phyloP scores from a whole-genome alignment of 2,329 filamentous ascomycete species.

The Talaromyces sp. region DNA sequence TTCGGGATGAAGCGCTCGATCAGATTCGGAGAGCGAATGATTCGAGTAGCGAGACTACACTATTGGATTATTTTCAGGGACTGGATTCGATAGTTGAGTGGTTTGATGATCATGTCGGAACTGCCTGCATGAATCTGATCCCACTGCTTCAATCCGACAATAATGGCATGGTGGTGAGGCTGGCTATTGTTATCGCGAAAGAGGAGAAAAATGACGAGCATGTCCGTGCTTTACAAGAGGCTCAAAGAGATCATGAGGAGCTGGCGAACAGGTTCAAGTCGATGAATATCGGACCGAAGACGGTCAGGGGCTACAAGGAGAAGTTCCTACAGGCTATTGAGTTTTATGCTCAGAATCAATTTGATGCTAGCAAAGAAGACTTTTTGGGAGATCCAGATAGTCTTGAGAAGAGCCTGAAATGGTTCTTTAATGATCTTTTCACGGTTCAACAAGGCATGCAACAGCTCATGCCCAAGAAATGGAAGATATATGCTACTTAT shows the following conservation, averaged over 20 bases:
- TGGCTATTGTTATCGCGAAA: slow-evolving; percentile 88
- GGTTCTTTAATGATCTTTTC: slow-evolving; percentile 98
- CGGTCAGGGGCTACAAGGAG: slow-evolving; percentile 91
- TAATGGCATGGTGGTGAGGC: slow-evolving; percentile 80
- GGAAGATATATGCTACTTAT: slow-evolving; percentile 91
- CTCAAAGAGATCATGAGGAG: slow-evolving; percentile 91
- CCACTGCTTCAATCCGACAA: slow-evolving; percentile 82
- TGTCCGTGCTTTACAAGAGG: slow-evolving; percentile 86
- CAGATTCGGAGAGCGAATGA: slow-evolving; percentile 81
- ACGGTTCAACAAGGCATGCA: slow-evolving; percentile 92
- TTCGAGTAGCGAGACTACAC: slow-evolving; percentile 69
- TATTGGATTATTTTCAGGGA: slow-evolving; percentile 84
- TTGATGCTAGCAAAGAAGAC: slow-evolving; percentile 65
- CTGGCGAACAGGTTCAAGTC: slow-evolving; percentile 90
- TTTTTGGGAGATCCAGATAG: slow-evolving; percentile 80
- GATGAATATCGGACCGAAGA: slow-evolving; percentile 89
- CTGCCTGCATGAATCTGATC: slow-evolving; percentile 85
- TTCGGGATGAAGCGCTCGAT: slow-evolving; percentile 92
- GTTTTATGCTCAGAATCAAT: slow-evolving; percentile 68
- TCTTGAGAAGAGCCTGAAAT: slow-evolving; percentile 83
- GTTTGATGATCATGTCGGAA: slow-evolving; percentile 93
- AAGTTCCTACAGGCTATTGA: slow-evolving; percentile 84
- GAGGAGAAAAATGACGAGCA: slow-evolving; percentile 96
- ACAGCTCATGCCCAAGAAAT: slow-evolving; percentile 87
- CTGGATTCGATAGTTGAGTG: slow-evolving; percentile 84